These are phyloP conservation scores for Glaciozyma antarctica DNA, from an alignment of 768 basidiomycete genomes.

Conservation along the genomic window DNA sequence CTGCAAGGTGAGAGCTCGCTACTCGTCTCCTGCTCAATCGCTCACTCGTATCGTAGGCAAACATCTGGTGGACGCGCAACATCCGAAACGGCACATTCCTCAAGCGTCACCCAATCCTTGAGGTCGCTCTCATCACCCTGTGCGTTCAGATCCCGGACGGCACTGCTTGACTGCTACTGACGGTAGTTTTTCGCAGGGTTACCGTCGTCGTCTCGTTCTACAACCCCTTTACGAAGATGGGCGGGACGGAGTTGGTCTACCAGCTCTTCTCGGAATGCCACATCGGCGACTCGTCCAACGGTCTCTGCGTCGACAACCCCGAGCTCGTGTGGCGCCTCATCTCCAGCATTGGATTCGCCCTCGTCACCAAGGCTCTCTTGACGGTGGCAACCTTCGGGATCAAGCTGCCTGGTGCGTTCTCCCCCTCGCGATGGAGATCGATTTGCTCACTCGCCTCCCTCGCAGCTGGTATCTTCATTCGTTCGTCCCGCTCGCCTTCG, in stretches of 20 bases:
- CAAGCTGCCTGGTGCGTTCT: slow-evolving; percentile 38
- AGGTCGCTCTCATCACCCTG: slow-evolving; percentile 65
- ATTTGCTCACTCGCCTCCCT: slow-evolving; percentile 36
- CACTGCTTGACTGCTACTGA: not conserved
- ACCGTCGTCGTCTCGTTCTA: slow-evolving; percentile 73
- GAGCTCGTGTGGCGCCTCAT: slow-evolving; percentile 55
- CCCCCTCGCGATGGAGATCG: not conserved
- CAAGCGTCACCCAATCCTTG: slow-evolving; percentile 63
- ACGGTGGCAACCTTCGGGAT: slow-evolving; percentile 59
- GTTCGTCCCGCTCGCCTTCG: not conserved
- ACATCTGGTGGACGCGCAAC: slow-evolving; percentile 78
- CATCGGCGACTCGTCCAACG: slow-evolving; percentile 50
- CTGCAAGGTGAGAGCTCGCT: slow-evolving; percentile 51
- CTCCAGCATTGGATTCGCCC: slow-evolving; percentile 58
- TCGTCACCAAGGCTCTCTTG: slow-evolving; percentile 68
- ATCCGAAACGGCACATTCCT: slow-evolving; percentile 76
- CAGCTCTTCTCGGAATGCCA: slow-evolving; percentile 75
- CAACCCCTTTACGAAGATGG: slow-evolving; percentile 85
- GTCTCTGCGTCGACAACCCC: slow-evolving; percentile 55
- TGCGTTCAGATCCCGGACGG: not conserved
- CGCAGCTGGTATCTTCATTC: slow-evolving; percentile 93
- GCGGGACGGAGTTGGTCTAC: slow-evolving; percentile 89
- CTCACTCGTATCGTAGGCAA: slow-evolving; percentile 37
- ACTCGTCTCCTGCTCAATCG: not conserved
- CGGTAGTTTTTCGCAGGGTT: slow-evolving; percentile 35